phyloP scores from a whole-genome alignment of 2,329 filamentous ascomycete species.

The Alternaria panax region DNA sequence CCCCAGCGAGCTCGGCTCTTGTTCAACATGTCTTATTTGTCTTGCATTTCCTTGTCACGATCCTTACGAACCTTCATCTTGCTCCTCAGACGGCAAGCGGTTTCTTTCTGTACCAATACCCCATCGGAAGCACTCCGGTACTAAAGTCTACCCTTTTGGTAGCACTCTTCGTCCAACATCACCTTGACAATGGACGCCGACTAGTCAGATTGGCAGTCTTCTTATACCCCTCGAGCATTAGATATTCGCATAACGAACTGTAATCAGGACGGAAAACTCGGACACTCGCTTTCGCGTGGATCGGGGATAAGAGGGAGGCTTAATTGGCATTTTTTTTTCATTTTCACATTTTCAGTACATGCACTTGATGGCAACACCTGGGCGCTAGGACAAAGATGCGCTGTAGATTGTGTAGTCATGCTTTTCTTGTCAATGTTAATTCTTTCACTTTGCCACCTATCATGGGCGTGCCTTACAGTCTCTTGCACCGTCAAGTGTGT shows the following conservation, averaged over 20 bases:
- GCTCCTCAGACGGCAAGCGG: constrained; percentile 1
- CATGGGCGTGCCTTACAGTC: neutral
- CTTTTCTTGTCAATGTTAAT: constrained; percentile 25
- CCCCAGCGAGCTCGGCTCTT: constrained; percentile 21
- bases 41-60: constrained; percentile 23
- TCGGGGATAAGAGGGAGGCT: neutral
- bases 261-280: constrained; percentile 27
- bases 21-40: constrained; percentile 20
- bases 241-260: constrained; percentile 19
- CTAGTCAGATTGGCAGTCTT: constrained; percentile 7
- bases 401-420: constrained; percentile 26
- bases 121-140: constrained; percentile 11
- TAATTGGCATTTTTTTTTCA: constrained; percentile 3
- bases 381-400: neutral
- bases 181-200: constrained; percentile 1
- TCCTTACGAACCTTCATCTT: constrained; percentile 21
- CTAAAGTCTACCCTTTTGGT: constrained; percentile 1
- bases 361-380: constrained; percentile 8
- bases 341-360: constrained; percentile 1
- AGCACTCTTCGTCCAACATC: constrained; percentile 4
- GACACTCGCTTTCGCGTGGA: constrained; percentile 25
- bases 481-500: too few relatives aligned
- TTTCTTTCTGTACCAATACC: constrained; percentile 18
- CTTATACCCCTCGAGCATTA: constrained; percentile 11
- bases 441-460: neutral